Conservation (phyloP, 768 basidiomycete genomes). For the Trametes maxima region DNA sequence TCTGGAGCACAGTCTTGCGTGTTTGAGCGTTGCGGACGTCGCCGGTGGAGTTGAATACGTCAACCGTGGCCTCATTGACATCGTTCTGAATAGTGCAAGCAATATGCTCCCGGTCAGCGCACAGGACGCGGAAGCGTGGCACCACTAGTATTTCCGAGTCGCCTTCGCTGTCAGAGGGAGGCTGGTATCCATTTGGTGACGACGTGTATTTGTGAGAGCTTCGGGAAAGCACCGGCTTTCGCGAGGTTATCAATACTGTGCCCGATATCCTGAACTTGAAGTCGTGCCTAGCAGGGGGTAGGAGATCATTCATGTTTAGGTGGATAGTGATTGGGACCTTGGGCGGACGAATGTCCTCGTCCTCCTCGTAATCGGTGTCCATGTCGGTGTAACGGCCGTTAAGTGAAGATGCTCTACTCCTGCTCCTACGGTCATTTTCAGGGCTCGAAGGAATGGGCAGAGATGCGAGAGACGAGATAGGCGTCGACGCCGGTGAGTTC, state of each 20-base stretch:
- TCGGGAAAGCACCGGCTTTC: conserved; percentile 24
- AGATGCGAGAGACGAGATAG: conserved; percentile 44
- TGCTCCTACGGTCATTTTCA: conserved; percentile 40
- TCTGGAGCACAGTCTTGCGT: conserved; percentile 64
- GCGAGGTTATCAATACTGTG: conserved; percentile 59
- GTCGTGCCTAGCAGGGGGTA: conserved; percentile 61
- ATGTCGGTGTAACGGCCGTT: conserved; percentile 23
- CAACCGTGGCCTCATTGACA: conserved; percentile 51
- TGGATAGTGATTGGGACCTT: conserved; percentile 70
- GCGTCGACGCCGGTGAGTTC: conserved; percentile 55
- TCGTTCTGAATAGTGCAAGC: conserved; percentile 64
- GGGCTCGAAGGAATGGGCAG: conserved; percentile 38
- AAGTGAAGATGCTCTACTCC: conserved; percentile 43
- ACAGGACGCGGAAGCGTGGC: conserved; percentile 70
- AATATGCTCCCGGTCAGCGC: conserved; percentile 63
- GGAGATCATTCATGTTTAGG: conserved; percentile 78
- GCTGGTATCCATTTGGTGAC: conserved; percentile 18
- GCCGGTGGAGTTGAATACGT: conserved; percentile 63
- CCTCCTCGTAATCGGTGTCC: conserved; percentile 30
- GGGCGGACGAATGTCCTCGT: conserved; percentile 42
- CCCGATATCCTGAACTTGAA: conserved; percentile 72
- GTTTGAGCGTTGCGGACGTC: conserved; percentile 62
- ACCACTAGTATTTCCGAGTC: conserved; percentile 57
- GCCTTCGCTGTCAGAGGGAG: conserved; percentile 28
- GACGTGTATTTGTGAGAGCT: conserved; percentile 16